Conservation (phyloP, 345 rosid genomes). For the Microcos paniculata region DNA sequence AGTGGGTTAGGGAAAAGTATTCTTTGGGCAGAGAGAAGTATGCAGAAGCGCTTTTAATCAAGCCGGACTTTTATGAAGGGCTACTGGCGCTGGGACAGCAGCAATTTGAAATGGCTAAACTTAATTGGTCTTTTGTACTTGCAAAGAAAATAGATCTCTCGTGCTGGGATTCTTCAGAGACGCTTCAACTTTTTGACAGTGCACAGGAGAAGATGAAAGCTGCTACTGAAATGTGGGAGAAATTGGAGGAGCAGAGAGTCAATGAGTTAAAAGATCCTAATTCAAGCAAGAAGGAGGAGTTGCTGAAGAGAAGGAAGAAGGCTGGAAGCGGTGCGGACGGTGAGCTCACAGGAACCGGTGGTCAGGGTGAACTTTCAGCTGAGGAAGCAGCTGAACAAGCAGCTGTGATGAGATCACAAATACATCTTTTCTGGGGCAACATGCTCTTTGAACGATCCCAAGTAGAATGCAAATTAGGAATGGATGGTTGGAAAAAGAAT, state of each 20-base stretch:
- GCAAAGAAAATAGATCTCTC: conserved; percentile 81
- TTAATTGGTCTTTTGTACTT: conserved; percentile 82
- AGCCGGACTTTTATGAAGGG: conserved; percentile 96
- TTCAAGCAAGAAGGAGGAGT: conserved; percentile 70
- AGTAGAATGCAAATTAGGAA: conserved; percentile 86
- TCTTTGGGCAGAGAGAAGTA: conserved; percentile 79
- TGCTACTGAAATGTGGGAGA: conserved; percentile 98
- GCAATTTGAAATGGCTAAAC: conserved; percentile 98
- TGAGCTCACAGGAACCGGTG: conserved; percentile 36
- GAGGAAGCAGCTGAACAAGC: conserved; percentile 98
- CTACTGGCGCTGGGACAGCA: conserved; percentile 93
- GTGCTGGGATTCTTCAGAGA: conserved; percentile 74
- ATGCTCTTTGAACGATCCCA: conserved; percentile 95
- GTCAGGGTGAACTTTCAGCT: conserved; percentile 53
- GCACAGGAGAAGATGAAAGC: conserved; percentile 93
- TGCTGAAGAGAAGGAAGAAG: conserved; percentile 70
- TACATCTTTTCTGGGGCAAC: conserved; percentile 99
- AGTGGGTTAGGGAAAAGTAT: conserved; percentile 91
- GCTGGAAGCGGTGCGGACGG: conserved; percentile 50
- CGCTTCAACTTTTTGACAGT: conserved; percentile 68
- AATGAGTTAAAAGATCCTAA: conserved; percentile 72
- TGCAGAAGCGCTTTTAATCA: conserved; percentile 73
- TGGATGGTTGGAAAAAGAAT: conserved; percentile 71
- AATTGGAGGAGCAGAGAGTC: conserved; percentile 78
- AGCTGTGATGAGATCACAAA: conserved; percentile 92